These are phyloP conservation scores for Ustilago lituana DNA, from an alignment of 1,284 basidiomycete species.

Conservation along the genomic window DNA sequence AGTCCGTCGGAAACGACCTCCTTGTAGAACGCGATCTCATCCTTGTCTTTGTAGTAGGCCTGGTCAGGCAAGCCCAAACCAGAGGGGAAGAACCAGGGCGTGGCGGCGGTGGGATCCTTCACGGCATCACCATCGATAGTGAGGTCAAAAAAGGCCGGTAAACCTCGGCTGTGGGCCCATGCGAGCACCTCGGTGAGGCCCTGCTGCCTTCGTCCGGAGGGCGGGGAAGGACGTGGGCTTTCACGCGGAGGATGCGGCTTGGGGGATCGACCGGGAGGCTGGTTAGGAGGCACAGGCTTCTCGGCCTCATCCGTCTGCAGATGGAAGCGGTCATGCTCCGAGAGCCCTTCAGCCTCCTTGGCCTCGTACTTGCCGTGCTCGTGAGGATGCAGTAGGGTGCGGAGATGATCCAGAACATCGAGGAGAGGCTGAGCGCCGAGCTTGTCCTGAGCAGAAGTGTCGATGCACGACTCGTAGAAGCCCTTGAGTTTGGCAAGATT, in stretches of 20 bases:
- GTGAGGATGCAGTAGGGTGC: conserved; percentile 47
- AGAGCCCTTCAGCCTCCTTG: conserved; percentile 71
- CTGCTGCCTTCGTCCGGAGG: conserved; percentile 67
- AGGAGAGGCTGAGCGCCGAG: conserved; percentile 69
- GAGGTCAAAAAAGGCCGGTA: conserved; percentile 81
- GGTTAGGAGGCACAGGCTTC: conserved; percentile 50
- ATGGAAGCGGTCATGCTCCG: conserved; percentile 72
- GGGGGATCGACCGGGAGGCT: conserved; percentile 51
- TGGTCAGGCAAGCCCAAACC: conserved; percentile 87
- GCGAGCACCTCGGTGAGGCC: conserved; percentile 81
- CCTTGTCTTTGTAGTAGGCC: conserved; percentile 89
- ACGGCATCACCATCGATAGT: conserved; percentile 87
- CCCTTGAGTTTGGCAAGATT: conserved; percentile 82
- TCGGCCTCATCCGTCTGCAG: conserved; percentile 71
- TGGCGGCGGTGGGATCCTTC: conserved; percentile 86
- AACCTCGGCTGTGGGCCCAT: conserved; percentile 78
- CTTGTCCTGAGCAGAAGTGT: conserved; percentile 72
- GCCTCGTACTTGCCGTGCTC: conserved; percentile 69
- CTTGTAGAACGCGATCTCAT: conserved; percentile 77
- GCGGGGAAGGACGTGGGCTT: conserved; percentile 47
- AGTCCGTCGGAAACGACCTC: conserved; percentile 78
- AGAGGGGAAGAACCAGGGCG: conserved; percentile 85
- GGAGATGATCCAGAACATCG: conserved; percentile 68
- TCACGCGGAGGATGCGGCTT: conserved; percentile 49
- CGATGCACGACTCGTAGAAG: conserved; percentile 84